Percentiles rank a stretch among this genome's conserved stretches.
Evolutionary conservation across 495 filamentous ascomycete species (phyloP).

Genomic region (Penicillium coprophilum): DNA sequence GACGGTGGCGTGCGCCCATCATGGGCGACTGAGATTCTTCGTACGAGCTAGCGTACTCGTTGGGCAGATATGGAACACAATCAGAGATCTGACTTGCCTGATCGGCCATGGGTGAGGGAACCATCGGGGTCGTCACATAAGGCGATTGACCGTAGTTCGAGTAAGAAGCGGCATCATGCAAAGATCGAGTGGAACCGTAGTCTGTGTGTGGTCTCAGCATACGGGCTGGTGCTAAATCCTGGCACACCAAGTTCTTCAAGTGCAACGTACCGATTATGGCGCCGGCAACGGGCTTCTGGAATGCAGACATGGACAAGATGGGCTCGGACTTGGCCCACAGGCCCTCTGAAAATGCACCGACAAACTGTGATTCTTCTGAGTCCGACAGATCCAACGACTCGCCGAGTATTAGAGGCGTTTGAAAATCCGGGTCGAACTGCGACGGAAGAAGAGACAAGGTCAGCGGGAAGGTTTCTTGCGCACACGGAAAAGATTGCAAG

Average conservation of each 20-base stretch:
- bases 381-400: slow-evolving; percentile 55
- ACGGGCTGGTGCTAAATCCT: neutral
- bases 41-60: slow-evolving; percentile 47
- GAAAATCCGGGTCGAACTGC: slow-evolving; percentile 48
- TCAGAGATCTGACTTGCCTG: slow-evolving; percentile 48
- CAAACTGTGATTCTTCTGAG: slow-evolving; percentile 48
- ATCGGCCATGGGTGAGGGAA: slow-evolving; percentile 47
- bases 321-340: slow-evolving; percentile 55
- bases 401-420: slow-evolving; percentile 54
- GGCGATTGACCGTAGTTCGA: slow-evolving; percentile 44
- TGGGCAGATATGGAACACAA: slow-evolving; percentile 46
- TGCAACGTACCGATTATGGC: slow-evolving; percentile 43
- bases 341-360: slow-evolving; percentile 50
- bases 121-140: slow-evolving; percentile 46
- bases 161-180: slow-evolving; percentile 49
- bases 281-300: slow-evolving; percentile 44
- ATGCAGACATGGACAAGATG: slow-evolving; percentile 55
- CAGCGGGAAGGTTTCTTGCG: slow-evolving; percentile 21
- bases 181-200: slow-evolving; percentile 44
- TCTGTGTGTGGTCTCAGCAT: slow-evolving; percentile 30
- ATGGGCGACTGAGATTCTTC: slow-evolving; percentile 46
- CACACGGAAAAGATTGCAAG: slow-evolving; percentile 10
- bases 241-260: neutral
- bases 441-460: slow-evolving; percentile 18
- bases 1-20: slow-evolving; percentile 31